Percentiles rank a stretch among this genome's conserved stretches.
These are phyloP conservation scores for Zangia roseola DNA, from an alignment of 768 basidiomycete species.

Conservation along the genomic window DNA sequence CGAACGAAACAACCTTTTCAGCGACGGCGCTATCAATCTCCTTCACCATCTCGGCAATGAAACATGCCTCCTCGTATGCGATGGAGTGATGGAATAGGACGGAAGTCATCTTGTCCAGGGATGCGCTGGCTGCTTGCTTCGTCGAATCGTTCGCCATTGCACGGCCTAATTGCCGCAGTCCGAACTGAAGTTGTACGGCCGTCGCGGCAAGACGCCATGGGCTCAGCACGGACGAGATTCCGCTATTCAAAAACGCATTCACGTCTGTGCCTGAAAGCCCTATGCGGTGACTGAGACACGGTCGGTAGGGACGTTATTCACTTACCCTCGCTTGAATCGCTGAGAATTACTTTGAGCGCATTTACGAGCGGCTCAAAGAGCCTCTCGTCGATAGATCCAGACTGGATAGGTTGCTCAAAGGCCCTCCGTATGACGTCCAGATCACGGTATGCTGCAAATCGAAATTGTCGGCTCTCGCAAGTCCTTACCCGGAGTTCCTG, in stretches of 20 bases:
- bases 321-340: constrained; percentile 60
- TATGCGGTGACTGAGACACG: not conserved
- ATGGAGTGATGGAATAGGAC: constrained; percentile 72
- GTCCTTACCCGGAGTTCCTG: constrained; percentile 54
- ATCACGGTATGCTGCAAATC: constrained; percentile 73
- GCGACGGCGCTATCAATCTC: constrained; percentile 67
- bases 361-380: constrained; percentile 63
- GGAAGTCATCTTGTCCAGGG: constrained; percentile 63
- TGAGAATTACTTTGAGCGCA: constrained; percentile 65
- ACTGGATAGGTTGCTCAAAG: constrained; percentile 62
- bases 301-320: not conserved
- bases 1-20: constrained; percentile 49
- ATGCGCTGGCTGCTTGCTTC: constrained; percentile 52
- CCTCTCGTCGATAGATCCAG: constrained; percentile 45
- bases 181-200: constrained; percentile 74
- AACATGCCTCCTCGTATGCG: constrained; percentile 76
- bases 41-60: constrained; percentile 78
- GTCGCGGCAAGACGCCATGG: constrained; percentile 86
- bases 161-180: constrained; percentile 70
- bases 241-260: constrained; percentile 53
- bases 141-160: constrained; percentile 57
- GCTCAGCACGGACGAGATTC: constrained; percentile 65
- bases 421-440: constrained; percentile 66
- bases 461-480: constrained; percentile 66
- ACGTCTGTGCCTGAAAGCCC: constrained; percentile 37